phyloP scores from a whole-genome alignment of 2,329 filamentous ascomycete species.

The Ceratocystis alfenasii region DNA sequence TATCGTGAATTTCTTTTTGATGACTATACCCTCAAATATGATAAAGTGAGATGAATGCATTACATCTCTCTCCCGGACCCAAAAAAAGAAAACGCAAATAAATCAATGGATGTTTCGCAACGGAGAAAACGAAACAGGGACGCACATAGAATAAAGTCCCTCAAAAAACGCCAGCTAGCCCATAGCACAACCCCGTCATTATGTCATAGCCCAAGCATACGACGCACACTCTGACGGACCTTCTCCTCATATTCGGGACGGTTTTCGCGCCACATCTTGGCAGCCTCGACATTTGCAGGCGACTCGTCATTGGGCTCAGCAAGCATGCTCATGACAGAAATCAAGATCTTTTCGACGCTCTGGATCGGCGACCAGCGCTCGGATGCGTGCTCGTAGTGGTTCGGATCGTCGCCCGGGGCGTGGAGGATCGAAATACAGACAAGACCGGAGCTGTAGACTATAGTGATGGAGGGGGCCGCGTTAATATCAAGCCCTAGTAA shows the following conservation, averaged over 20 bases:
- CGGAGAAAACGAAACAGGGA: background rate
- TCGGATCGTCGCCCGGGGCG: constrained; percentile 89
- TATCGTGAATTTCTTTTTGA: constrained; percentile 18
- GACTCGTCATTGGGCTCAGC: constrained; percentile 95
- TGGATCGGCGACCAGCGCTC: constrained; percentile 96
- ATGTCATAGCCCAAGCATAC: constrained; percentile 58
- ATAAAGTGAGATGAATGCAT: constrained; percentile 1
- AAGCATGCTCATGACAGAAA: constrained; percentile 96
- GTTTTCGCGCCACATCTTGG: constrained; percentile 87
- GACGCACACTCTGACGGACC: constrained; percentile 71
- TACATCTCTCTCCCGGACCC: background rate
- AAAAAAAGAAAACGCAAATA: constrained; percentile 2
- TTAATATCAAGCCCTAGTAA: background rate
- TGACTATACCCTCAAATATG: constrained; percentile 9
- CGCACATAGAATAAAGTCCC: background rate
- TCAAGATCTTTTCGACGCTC: constrained; percentile 93
- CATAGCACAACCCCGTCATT: background rate
- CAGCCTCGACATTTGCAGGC: constrained; percentile 89
- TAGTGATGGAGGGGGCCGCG: background rate
- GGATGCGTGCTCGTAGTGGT: constrained; percentile 92
- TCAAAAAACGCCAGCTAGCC: background rate
- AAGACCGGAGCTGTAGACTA: constrained; percentile 81
- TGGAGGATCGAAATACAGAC: constrained; percentile 99
- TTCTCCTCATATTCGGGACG: constrained; percentile 72
- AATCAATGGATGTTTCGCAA: background rate